Conservation (phyloP, 2,329 filamentous ascomycete genomes). For the Botrytis elliptica region DNA sequence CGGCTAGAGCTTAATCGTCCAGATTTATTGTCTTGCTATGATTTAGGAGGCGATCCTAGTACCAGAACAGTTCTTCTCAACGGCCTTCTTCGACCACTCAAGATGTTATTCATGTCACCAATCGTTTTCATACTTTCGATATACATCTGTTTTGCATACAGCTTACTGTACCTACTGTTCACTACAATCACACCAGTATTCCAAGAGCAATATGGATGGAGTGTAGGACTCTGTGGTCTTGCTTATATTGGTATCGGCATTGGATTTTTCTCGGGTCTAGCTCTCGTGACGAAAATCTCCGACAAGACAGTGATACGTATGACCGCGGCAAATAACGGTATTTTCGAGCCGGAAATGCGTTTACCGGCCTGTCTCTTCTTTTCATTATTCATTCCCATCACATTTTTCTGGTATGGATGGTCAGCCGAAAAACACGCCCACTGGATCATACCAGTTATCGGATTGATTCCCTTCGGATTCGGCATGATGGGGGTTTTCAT, state of each 20-base stretch:
- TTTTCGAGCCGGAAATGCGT: conserved; percentile 42
- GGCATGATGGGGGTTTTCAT: conserved; percentile 46
- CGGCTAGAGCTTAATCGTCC: conserved; percentile 45
- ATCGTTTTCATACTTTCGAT: conserved; percentile 57
- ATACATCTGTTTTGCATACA: conserved; percentile 71
- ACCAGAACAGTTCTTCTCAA: conserved; percentile 10
- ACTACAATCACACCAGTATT: conserved; percentile 52
- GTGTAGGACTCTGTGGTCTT: conserved; percentile 43
- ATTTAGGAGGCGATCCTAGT: conserved; percentile 27
- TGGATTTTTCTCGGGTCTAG: conserved; percentile 43
- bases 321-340: conserved; percentile 43
- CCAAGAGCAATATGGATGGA: conserved; percentile 43
- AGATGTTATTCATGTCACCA: conserved; percentile 41
- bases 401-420: conserved; percentile 52
- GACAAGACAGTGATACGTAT: conserved; percentile 47
- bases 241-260: conserved; percentile 46
- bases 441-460: conserved; percentile 46
- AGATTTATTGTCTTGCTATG: conserved; percentile 45
- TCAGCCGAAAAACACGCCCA: conserved; percentile 43
- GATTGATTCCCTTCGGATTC: conserved; percentile 44
- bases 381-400: conserved; percentile 44
- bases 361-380: conserved; percentile 46
- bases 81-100: conserved; percentile 47
- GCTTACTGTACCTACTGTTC: conserved; percentile 52
- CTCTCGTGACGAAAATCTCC: conserved; percentile 43